Percentiles rank a stretch among this genome's conserved stretches.
Evolutionary conservation across 2,329 filamentous ascomycete species (phyloP).

Genomic region (Ophiostoma tasmaniense): DNA sequence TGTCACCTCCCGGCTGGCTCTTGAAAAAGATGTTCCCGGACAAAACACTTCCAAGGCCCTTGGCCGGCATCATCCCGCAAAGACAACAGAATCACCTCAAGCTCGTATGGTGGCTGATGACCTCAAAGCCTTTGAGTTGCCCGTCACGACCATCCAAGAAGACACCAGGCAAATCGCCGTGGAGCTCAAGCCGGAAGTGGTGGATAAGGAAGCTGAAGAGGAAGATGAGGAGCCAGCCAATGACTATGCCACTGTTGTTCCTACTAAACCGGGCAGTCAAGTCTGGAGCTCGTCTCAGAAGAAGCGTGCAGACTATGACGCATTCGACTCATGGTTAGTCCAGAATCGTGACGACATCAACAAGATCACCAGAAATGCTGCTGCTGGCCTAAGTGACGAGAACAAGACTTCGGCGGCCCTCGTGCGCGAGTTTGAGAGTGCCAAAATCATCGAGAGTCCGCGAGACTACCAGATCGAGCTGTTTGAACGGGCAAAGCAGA

Average conservation of each 20-base stretch:
- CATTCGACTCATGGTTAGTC: slow-evolving; percentile 39
- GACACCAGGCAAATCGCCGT: not conserved
- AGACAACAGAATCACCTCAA: not conserved
- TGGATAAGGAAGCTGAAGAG: not conserved
- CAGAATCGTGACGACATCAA: slow-evolving; percentile 30
- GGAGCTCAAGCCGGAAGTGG: not conserved
- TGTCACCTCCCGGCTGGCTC: slow-evolving; percentile 9
- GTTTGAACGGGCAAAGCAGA: slow-evolving; percentile 74
- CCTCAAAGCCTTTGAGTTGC: not conserved
- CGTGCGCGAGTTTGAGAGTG: slow-evolving; percentile 30
- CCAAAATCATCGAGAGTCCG: slow-evolving; percentile 62
- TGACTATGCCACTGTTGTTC: not conserved
- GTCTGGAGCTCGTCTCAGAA: slow-evolving; percentile 33
- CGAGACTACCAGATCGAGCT: slow-evolving; percentile 89
- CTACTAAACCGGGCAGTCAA: not conserved
- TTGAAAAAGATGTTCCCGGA: not conserved
- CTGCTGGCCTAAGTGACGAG: slow-evolving; percentile 24
- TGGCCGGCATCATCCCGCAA: not conserved
- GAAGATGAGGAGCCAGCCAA: not conserved
- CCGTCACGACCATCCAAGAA: not conserved
- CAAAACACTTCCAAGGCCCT: not conserved
- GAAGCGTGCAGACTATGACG: slow-evolving; percentile 41
- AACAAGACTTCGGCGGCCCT: slow-evolving; percentile 29
- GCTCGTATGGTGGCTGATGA: not conserved
- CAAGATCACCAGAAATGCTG: slow-evolving; percentile 21